Conservation (phyloP, 192 early-diverging fungal genomes). For the Mortierella hygrophila region DNA sequence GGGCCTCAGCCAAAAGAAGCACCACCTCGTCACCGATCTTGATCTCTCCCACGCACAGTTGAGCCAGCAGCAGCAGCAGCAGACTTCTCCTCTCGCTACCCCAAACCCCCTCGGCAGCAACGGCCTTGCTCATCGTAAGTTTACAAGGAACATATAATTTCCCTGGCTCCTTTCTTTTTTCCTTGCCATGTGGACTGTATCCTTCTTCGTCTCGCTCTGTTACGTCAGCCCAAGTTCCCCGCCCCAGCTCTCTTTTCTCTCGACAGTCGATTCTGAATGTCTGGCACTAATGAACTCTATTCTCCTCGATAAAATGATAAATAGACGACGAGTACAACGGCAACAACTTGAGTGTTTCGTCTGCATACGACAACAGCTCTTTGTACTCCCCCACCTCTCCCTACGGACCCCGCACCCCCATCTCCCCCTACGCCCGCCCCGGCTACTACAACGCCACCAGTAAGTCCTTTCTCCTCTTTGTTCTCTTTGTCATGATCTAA, state of each 20-base stretch:
- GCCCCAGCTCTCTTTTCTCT: neutral
- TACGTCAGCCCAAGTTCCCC: conserved; percentile 7
- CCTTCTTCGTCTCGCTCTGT: neutral
- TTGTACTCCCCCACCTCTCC: conserved; percentile 42
- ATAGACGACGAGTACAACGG: conserved; percentile 40
- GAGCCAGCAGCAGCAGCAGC: neutral
- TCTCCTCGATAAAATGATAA: neutral
- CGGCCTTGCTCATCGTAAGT: conserved; percentile 31
- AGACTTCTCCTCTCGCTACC: conserved; percentile 16
- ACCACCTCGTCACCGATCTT: conserved; percentile 22
- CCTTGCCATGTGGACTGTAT: neutral
- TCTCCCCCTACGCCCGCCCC: conserved; percentile 34
- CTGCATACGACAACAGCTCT: conserved; percentile 22
- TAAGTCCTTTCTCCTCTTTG: conserved; percentile 9
- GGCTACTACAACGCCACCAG: conserved; percentile 41
- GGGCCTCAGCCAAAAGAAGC: conserved; percentile 41
- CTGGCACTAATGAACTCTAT: conserved; percentile 41
- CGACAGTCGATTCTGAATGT: conserved; percentile 1
- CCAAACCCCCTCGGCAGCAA: conserved; percentile 8
- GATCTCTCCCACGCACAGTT: conserved; percentile 26
- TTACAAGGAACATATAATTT: conserved; percentile 24
- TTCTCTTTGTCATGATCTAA: neutral
- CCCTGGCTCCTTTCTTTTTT: conserved; percentile 7
- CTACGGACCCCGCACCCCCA: conserved; percentile 35
- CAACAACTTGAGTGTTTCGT: neutral